Percentiles rank a stretch among this genome's conserved stretches.
Conservation (phyloP, 192 early-diverging fungal species). For the Linnemannia schmuckeri region DNA sequence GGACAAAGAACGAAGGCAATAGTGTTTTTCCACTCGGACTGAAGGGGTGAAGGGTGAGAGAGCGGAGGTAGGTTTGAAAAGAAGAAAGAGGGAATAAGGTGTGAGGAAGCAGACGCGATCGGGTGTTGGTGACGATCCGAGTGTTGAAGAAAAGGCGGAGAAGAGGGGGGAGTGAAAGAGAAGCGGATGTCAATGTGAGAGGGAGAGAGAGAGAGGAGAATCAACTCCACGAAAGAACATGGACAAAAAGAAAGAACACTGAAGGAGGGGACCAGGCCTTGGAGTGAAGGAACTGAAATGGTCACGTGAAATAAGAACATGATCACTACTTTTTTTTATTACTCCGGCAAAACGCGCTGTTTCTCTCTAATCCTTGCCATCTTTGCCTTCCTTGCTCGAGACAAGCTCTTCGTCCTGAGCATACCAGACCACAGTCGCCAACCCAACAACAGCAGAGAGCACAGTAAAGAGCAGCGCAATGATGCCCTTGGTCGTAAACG, state of each 20-base stretch:
- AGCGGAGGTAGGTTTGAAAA: not conserved
- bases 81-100: not conserved
- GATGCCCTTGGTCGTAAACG: conserved; percentile 72
- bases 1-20: not conserved
- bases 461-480: conserved; percentile 77
- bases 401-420: conserved; percentile 37
- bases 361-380: not conserved
- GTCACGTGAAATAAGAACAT: not conserved
- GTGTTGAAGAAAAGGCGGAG: not conserved
- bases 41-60: not conserved
- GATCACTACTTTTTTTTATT: not conserved
- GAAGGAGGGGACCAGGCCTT: not conserved
- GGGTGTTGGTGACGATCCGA: not conserved
- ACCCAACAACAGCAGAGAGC: conserved; percentile 77
- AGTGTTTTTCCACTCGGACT: conserved; percentile 2
- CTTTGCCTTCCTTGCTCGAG: not conserved
- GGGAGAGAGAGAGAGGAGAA: not conserved
- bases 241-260: not conserved
- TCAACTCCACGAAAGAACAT: not conserved
- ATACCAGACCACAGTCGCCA: conserved; percentile 82
- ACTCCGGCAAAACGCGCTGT: not conserved
- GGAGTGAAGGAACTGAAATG: not conserved
- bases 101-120: not conserved
- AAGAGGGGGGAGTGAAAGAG: not conserved
- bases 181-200: not conserved